Base-by-base conservation (phyloP, 768 basidiomycete genomes). In the Tylopilus vinaceipallidus region DNA sequence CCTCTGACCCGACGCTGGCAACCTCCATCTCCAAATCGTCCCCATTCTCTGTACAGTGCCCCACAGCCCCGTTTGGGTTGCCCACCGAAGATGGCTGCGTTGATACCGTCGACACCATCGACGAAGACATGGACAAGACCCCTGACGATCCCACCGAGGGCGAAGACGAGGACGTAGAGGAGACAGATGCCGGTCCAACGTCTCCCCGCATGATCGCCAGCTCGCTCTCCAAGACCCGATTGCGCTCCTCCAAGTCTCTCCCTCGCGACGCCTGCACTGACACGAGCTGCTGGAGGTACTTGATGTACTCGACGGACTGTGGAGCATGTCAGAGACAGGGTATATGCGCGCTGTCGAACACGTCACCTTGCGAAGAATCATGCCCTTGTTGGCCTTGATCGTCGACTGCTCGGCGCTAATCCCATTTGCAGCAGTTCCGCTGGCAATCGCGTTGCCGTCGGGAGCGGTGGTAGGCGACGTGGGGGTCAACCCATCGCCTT, bases 371-470 rank as follows among this genome's bases (percentile, higher is more conserved):
- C 89, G 68, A 38, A 95, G 69, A 36, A 95, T 93, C 84, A 95
- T 90, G 29, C 93, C 92, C 75, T 95, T 95, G 72, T 95, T 95
- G 23, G 92, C 92, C 64, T 95, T 95, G 45, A 90, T 85, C 26
- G 77, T 75, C 17, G 66, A 68, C 17, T 71, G 73, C 27, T 75
- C 74, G 19, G 7, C 12, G 27, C 27, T 12, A 12, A 6, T 29
- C 27, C 27, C 27, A 29, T 12, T 46, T 4, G 17, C 16, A 0
- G 14, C 2, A 7, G 4, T 43, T 8, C 66, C 69, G 22, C 22
- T 57, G 17, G 32, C 46, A 8, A 32, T 52, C 6, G 6, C 10
- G 19, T 41, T 44, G 3, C 48, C 55, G n/a, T 55, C 57, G 11
- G 43, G 39, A 10, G 56, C 41, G n/a, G 52, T 13, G 62, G 62